Evolutionary conservation across 441 rosid species (phyloP).

Genomic region (Gossypium lobatum): DNA sequence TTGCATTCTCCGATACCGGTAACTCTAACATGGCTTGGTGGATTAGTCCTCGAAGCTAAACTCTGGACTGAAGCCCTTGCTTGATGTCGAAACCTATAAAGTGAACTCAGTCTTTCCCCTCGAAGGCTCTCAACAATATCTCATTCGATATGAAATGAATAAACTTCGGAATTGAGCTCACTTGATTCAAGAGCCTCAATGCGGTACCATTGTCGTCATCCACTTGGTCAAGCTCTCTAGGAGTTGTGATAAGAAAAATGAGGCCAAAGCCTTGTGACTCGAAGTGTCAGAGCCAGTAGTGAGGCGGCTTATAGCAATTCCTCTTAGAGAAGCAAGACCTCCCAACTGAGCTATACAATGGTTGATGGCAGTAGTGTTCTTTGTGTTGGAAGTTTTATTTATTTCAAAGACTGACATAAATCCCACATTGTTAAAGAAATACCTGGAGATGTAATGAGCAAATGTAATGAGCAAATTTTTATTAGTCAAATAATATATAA

Average conservation of each 20-base stretch:
- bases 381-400: no score
- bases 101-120: constrained; percentile 88
- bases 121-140: constrained; percentile 81
- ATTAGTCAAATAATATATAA: no score
- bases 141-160: constrained; percentile 84
- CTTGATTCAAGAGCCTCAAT: constrained; percentile 80
- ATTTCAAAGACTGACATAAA: no score
- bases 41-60: constrained; percentile 64
- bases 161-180: constrained; percentile 80
- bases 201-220: constrained; percentile 68
- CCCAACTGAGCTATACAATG: constrained; percentile 62
- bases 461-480: no score
- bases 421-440: no score
- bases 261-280: constrained; percentile 85
- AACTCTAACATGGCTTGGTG: constrained; percentile 75
- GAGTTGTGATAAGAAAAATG: constrained; percentile 76
- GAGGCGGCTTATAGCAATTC: constrained; percentile 59
- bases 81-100: constrained; percentile 89
- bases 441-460: no score
- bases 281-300: constrained; percentile 59
- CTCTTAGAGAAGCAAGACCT: constrained; percentile 74
- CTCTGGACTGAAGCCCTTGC: constrained; percentile 95
- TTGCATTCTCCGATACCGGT: constrained; percentile 85
- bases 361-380: constrained; percentile 49
- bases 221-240: constrained; percentile 67